A percentile compares a stretch with the other conserved stretches of the same genome.
Conservation (phyloP, 2,329 filamentous ascomycete species). For the Hymenoscyphus albidus region DNA sequence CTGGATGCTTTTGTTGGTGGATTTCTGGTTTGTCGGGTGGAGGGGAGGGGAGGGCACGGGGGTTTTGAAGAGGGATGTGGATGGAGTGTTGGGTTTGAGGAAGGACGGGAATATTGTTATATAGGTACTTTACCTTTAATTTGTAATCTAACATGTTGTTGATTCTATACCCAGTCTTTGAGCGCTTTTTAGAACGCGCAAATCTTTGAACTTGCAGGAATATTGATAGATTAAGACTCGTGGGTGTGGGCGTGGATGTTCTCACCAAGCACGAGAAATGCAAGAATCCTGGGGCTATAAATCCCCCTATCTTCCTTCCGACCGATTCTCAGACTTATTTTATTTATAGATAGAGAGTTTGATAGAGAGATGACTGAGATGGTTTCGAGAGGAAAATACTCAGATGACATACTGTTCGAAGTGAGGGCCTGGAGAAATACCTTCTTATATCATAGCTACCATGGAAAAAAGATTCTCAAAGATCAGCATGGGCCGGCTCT, state of each 20-base stretch:
- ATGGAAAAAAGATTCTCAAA: constrained; percentile 30
- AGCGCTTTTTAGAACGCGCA: constrained; percentile 35
- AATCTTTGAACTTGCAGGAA: constrained; percentile 33
- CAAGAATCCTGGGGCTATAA: too few relatives aligned
- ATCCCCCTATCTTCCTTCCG: not conserved
- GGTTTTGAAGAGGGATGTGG: constrained; percentile 34
- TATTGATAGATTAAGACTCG: constrained; percentile 33
- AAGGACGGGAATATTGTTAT: constrained; percentile 39
- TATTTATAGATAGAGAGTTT: too few relatives aligned
- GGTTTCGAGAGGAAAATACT: constrained; percentile 26
- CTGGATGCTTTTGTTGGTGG: too few relatives aligned
- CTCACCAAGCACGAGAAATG: constrained; percentile 28
- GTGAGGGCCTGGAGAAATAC: constrained; percentile 27
- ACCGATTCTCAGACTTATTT: not conserved
- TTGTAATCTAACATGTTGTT: constrained; percentile 12
- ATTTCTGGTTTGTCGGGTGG: constrained; percentile 35
- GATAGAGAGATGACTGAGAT: constrained; percentile 13
- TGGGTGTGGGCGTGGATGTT: constrained; percentile 30
- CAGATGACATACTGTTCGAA: constrained; percentile 39
- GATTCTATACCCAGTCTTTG: constrained; percentile 36
- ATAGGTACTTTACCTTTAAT: constrained; percentile 27
- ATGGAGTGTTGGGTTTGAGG: constrained; percentile 33
- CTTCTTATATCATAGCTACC: constrained; percentile 30
- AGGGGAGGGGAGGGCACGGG: not conserved
- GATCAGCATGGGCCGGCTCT: constrained; percentile 32